A percentile compares a stretch with the other conserved stretches of the same genome.
Evolutionary conservation across 176 grass and related monocot species (phyloP).

Genomic region (Oryza longistaminata): DNA sequence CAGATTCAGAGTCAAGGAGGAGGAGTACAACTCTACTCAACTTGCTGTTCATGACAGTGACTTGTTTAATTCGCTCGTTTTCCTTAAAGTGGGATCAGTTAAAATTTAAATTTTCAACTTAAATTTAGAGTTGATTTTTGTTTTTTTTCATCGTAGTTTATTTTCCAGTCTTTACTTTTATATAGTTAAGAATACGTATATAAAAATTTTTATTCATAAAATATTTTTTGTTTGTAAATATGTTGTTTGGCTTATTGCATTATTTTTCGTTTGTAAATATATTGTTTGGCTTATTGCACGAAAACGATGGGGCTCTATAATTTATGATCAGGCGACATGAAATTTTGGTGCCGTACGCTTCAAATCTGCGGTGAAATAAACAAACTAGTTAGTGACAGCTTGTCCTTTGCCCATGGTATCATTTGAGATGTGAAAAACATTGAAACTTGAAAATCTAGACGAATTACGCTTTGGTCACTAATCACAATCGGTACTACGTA

Average conservation of each 20-base stretch:
- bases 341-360: background rate
- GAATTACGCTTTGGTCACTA: background rate
- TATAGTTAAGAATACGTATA: too few relatives aligned
- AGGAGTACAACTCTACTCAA: background rate
- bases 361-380: background rate
- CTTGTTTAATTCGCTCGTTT: background rate
- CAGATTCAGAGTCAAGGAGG: constrained; percentile 9
- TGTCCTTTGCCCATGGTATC: background rate
- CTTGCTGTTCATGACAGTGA: background rate
- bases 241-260: too few relatives aligned
- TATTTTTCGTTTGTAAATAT: too few relatives aligned
- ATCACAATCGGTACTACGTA: background rate
- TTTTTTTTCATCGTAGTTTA: too few relatives aligned
- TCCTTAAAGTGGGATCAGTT: background rate
- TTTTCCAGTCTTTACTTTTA: too few relatives aligned
- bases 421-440: background rate
- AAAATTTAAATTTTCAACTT: too few relatives aligned
- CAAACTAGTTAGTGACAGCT: background rate
- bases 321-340: background rate
- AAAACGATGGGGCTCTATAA: background rate
- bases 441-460: background rate
- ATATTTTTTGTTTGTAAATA: too few relatives aligned
- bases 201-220: too few relatives aligned
- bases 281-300: too few relatives aligned
- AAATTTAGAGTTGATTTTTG: too few relatives aligned